Conservation (phyloP, 2,329 filamentous ascomycete species). For the Endoconidiophora laricicola region DNA sequence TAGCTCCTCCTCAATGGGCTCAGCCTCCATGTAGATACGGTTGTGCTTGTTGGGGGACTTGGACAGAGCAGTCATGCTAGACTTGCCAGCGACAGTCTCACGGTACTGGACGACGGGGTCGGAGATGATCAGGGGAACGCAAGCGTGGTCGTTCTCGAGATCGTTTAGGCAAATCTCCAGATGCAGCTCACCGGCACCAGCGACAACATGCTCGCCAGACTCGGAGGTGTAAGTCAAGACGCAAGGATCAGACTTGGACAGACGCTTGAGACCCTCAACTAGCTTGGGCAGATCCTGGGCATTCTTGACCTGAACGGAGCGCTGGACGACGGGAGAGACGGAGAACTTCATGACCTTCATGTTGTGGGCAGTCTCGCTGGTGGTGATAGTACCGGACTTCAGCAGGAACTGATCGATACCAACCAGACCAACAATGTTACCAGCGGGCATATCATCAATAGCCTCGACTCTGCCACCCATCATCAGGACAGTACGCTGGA, state of each 20-base stretch:
- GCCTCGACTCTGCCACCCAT: constrained; percentile 99
- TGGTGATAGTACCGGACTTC: constrained; percentile 99
- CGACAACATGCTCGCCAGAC: constrained; percentile 97
- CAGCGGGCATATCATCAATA: constrained; percentile 95
- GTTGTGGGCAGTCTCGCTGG: constrained; percentile 95
- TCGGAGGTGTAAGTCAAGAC: constrained; percentile 78
- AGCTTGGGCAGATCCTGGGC: constrained; percentile 99
- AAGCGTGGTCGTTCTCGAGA: constrained; percentile 97
- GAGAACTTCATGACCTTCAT: constrained; percentile 99
- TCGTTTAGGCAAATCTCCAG: constrained; percentile 99
- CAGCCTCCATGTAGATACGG: constrained; percentile 91
- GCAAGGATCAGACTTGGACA: constrained; percentile 99
- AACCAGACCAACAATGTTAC: constrained; percentile 99
- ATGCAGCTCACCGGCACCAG: constrained; percentile 97
- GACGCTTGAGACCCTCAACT: constrained; percentile 99
- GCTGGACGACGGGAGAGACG: constrained; percentile 95
- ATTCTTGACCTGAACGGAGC: constrained; percentile 99
- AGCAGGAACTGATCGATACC: constrained; percentile 99
- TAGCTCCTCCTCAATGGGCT: constrained; percentile 85
- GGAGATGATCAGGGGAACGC: constrained; percentile 93
- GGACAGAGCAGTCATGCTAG: constrained; percentile 90
- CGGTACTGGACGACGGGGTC: constrained; percentile 98
- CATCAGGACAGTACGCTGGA: constrained; percentile 99
- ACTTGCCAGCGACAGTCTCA: constrained; percentile 76
- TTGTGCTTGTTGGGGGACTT: constrained; percentile 99